Conservation (phyloP, 176 grass and related monocot species). For the Rhynchospora tenuis region DNA sequence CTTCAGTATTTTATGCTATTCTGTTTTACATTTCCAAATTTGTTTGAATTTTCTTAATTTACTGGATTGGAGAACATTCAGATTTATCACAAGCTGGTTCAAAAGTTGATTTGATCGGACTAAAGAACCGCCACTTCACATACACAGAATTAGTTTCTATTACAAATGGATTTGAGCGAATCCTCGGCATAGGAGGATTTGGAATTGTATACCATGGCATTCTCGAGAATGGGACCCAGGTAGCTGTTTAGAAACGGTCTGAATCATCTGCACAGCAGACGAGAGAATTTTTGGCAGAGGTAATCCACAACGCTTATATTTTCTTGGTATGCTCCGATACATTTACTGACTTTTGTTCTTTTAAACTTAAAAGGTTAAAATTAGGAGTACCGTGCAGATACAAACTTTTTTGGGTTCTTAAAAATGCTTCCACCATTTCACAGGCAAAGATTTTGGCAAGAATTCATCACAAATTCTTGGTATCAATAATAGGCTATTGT, state of each 20-base stretch:
- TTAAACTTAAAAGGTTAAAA: too few species aligned
- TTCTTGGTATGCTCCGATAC: too few species aligned
- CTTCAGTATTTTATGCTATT: not conserved
- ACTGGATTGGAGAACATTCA: constrained; percentile 2
- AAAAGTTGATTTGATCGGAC: not conserved
- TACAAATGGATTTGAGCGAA: constrained; percentile 51
- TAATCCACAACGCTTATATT: not conserved
- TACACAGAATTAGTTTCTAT: constrained; percentile 54
- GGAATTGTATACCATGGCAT: constrained; percentile 53
- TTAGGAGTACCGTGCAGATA: too few species aligned
- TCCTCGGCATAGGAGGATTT: constrained; percentile 69
- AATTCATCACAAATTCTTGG: constrained; percentile 66
- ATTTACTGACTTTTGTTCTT: too few species aligned
- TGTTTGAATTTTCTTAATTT: not conserved
- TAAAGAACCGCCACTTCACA: constrained; percentile 45
- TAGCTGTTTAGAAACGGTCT: constrained; percentile 60
- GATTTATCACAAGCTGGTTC: not conserved
- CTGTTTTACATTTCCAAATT: not conserved
- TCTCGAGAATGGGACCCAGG: constrained; percentile 49
- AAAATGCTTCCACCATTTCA: not conserved
- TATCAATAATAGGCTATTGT: constrained; percentile 68
- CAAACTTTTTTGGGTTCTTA: not conserved
- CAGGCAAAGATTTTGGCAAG: constrained; percentile 54
- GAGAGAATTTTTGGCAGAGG: constrained; percentile 65
- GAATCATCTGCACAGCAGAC: constrained; percentile 36